phyloP scores from a whole-genome alignment of 768 basidiomycete species.

The Boletus subparvulus region DNA sequence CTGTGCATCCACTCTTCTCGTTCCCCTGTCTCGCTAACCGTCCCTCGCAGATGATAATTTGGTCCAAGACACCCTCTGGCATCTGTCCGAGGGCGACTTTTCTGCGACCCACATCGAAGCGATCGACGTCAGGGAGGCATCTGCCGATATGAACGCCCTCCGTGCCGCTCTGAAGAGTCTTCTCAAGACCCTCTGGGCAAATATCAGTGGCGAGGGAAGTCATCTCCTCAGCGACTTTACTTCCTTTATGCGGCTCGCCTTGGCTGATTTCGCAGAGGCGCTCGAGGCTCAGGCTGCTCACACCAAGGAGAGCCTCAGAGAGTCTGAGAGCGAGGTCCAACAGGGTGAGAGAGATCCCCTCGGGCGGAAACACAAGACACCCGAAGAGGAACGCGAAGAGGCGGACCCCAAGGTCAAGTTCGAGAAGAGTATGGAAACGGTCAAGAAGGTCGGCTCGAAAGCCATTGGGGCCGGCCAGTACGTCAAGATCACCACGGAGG shows the following conservation, averaged over 20 bases:
- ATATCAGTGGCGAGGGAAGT: constrained; percentile 51
- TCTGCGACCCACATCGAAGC: constrained; percentile 36
- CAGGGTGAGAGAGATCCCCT: constrained; percentile 57
- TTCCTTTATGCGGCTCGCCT: constrained; percentile 60
- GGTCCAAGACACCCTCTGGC: constrained; percentile 66
- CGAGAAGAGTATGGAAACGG: constrained; percentile 65
- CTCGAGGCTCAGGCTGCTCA: constrained; percentile 51
- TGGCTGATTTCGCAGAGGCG: constrained; percentile 65
- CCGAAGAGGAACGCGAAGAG: constrained; percentile 42
- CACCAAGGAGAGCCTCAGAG: constrained; percentile 53
- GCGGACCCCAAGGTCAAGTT: constrained; percentile 54
- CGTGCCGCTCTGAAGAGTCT: constrained; percentile 51
- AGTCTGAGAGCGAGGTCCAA: constrained; percentile 58
- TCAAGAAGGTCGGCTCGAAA: constrained; percentile 55
- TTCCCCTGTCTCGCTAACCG: not conserved
- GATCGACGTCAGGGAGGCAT: constrained; percentile 44
- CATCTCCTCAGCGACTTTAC: constrained; percentile 60
- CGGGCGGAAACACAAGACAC: constrained; percentile 51
- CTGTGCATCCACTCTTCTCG: constrained; percentile 31
- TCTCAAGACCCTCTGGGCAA: constrained; percentile 52
- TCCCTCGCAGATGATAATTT: constrained; percentile 53
- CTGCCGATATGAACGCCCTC: constrained; percentile 50
- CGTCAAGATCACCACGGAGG: constrained; percentile 42
- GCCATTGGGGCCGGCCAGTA: constrained; percentile 55
- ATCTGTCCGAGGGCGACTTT: constrained; percentile 56